phyloP scores from a whole-genome alignment of 2,329 filamentous ascomycete genomes.

The Botryosphaeria dothidea region DNA sequence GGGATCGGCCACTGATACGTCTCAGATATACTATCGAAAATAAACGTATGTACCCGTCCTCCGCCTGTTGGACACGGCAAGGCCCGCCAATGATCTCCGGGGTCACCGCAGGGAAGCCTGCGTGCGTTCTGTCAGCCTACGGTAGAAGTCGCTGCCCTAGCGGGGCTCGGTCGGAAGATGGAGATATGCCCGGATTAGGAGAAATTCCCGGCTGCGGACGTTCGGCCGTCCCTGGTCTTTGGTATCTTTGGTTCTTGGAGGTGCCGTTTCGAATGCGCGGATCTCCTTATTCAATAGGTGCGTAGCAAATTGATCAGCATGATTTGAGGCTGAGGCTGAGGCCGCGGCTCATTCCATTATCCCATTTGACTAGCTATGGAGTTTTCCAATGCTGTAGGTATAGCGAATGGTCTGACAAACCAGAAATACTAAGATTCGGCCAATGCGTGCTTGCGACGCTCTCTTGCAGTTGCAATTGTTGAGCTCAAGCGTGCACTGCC shows the following conservation, averaged over 20 bases:
- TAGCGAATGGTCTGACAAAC: background rate
- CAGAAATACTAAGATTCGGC: background rate
- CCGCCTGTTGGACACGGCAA: background rate
- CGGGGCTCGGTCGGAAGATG: background rate
- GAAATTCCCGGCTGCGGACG: background rate
- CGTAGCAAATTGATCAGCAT: background rate
- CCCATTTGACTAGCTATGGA: too few relatives aligned
- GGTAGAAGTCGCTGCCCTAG: background rate
- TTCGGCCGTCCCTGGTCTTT: background rate
- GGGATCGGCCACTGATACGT: constrained; percentile 25
- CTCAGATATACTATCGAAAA: constrained; percentile 51
- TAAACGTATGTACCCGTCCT: constrained; percentile 23
- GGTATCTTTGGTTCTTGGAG: background rate
- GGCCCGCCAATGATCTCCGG: background rate
- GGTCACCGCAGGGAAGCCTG: background rate
- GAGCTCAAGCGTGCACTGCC: background rate
- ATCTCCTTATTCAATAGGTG: background rate
- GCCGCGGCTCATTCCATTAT: too few relatives aligned
- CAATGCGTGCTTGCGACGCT: background rate
- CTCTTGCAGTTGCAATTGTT: background rate
- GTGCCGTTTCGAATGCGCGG: background rate
- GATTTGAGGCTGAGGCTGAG: background rate
- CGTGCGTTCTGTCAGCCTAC: background rate
- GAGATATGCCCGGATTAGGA: background rate
- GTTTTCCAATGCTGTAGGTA: background rate